These are phyloP conservation scores for Orbilia oligospora DNA, from an alignment of 2,329 filamentous ascomycete genomes.

Conservation along the genomic window DNA sequence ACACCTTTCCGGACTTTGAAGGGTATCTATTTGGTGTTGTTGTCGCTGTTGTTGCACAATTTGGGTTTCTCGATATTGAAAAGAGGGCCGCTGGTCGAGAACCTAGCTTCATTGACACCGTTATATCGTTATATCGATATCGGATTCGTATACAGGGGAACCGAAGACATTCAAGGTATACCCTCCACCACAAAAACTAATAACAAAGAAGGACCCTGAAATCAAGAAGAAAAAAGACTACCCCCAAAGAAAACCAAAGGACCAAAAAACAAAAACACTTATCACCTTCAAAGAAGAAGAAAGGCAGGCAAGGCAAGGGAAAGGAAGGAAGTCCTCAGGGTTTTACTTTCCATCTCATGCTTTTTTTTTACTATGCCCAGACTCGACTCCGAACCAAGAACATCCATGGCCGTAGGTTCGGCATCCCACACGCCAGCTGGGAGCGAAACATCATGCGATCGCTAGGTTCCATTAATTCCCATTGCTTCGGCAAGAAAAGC, in stretches of 20 bases:
- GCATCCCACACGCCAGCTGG: conserved; percentile 35
- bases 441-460: conserved; percentile 54
- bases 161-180: conserved; percentile 21
- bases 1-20: background rate
- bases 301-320: conserved; percentile 4
- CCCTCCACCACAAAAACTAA: background rate
- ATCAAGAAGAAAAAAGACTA: background rate
- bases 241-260: background rate
- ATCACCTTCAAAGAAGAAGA: background rate
- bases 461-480: conserved; percentile 30
- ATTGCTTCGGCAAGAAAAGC: conserved; percentile 42
- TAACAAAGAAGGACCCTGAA: conserved; percentile 43
- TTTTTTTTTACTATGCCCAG: conserved; percentile 9
- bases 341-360: conserved; percentile 9
- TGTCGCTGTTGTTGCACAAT: conserved; percentile 4
- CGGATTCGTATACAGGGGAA: conserved; percentile 16
- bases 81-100: background rate
- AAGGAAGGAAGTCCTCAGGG: conserved; percentile 34
- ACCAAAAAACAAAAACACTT: conserved; percentile 4
- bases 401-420: conserved; percentile 38
- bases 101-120: conserved; percentile 18
- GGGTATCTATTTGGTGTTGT: background rate
- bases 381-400: conserved; percentile 23
- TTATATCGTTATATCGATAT: conserved; percentile 16
- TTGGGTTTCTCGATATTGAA: background rate